Conservation (phyloP, 495 filamentous ascomycete species). For the Immersiella caudata region DNA sequence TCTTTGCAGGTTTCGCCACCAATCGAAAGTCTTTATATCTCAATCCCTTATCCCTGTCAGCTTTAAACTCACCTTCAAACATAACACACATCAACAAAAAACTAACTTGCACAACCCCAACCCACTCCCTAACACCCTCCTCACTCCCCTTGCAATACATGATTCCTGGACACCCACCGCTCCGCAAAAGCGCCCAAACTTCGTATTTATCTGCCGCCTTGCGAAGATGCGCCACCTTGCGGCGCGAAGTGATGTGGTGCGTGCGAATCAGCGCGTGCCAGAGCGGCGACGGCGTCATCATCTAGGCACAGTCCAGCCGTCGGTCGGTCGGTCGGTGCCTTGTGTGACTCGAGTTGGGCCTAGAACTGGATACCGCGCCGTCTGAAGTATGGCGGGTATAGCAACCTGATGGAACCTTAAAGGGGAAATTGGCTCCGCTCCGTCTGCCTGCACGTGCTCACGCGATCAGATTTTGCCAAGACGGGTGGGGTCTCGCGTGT, state of each 20-base stretch:
- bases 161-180: slow-evolving; percentile 69
- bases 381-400: too few relatives aligned
- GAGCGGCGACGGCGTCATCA: neutral
- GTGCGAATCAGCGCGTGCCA: slow-evolving; percentile 69
- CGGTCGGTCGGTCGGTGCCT: too few relatives aligned
- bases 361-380: too few relatives aligned
- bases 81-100: neutral
- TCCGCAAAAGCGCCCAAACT: slow-evolving; percentile 65
- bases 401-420: too few relatives aligned
- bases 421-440: neutral
- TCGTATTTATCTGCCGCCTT: slow-evolving; percentile 60
- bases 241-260: slow-evolving; percentile 81
- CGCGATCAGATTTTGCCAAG: neutral
- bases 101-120: slow-evolving; percentile 38
- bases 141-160: slow-evolving; percentile 73
- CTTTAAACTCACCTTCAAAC: neutral
- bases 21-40: slow-evolving; percentile 41
- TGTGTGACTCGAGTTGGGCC: too few relatives aligned
- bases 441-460: neutral
- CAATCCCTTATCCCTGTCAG: slow-evolving; percentile 26
- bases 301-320: too few relatives aligned
- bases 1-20: slow-evolving; percentile 28
- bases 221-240: slow-evolving; percentile 69
- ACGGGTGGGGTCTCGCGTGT: neutral
- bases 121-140: slow-evolving; percentile 41